phyloP scores from a whole-genome alignment of 345 rosid species.

The Citrus glauca region DNA sequence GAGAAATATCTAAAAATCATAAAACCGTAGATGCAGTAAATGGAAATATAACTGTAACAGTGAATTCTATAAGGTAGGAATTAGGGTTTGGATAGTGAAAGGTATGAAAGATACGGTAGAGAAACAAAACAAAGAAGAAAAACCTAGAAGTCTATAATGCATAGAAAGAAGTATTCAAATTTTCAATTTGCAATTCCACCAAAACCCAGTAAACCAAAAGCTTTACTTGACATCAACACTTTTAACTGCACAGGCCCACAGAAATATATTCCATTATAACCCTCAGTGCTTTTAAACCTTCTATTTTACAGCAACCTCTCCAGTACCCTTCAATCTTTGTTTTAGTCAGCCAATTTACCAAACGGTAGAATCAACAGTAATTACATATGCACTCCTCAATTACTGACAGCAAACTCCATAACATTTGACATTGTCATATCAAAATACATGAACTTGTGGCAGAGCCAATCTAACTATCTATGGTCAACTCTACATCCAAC shows the following conservation, averaged over 20 bases:
- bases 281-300: slow-evolving; percentile 4
- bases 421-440: background rate
- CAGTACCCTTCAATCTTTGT: slow-evolving; percentile 20
- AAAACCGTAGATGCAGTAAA: slow-evolving; percentile 35
- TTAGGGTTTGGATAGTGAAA: slow-evolving; percentile 43
- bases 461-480: background rate
- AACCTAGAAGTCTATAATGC: slow-evolving; percentile 36
- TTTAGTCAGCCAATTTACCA: slow-evolving; percentile 19
- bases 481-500: too few species aligned
- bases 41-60: slow-evolving; percentile 24
- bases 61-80: slow-evolving; percentile 30
- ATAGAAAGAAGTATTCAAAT: slow-evolving; percentile 24
- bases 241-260: slow-evolving; percentile 58
- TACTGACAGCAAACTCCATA: background rate
- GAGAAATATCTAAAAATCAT: slow-evolving; percentile 50
- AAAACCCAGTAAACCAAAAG: slow-evolving; percentile 28
- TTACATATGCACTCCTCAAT: slow-evolving; percentile 1
- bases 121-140: slow-evolving; percentile 34
- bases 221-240: slow-evolving; percentile 44
- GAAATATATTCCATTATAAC: slow-evolving; percentile 21
- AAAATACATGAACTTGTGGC: slow-evolving; percentile 1
- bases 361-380: slow-evolving; percentile 14
- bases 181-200: slow-evolving; percentile 40
- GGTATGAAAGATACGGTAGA: slow-evolving; percentile 39
- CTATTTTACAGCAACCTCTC: slow-evolving; percentile 23